These are phyloP conservation scores for Xylaria scruposa DNA, from an alignment of 495 filamentous ascomycete genomes.

Conservation along the genomic window DNA sequence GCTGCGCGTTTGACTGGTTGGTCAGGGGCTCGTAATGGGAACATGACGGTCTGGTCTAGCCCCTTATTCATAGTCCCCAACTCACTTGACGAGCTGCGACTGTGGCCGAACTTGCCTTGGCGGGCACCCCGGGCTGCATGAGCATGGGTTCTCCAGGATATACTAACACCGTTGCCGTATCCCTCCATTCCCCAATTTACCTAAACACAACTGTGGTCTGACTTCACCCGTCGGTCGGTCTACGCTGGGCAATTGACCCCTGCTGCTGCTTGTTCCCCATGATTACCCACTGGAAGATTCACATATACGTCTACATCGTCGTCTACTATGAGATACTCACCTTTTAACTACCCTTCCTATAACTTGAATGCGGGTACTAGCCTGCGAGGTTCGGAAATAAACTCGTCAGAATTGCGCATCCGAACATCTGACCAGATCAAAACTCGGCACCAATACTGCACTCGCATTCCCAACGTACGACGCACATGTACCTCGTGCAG, in stretches of 20 bases:
- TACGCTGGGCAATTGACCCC: constrained; percentile 1
- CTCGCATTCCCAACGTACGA: constrained; percentile 11
- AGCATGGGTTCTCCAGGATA: constrained; percentile 24
- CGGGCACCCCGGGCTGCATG: constrained; percentile 9
- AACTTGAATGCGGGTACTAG: constrained; percentile 6
- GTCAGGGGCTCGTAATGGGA: constrained; percentile 13
- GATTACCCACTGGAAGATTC: constrained; percentile 1
- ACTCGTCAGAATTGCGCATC: neutral
- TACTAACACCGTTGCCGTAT: neutral
- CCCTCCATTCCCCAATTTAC: constrained; percentile 4
- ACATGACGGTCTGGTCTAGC: constrained; percentile 3
- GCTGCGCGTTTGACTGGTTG: constrained; percentile 19
- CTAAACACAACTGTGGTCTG: constrained; percentile 23
- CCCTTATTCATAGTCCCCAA: constrained; percentile 9
- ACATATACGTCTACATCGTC: neutral
- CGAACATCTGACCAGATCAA: constrained; percentile 6
- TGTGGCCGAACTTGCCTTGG: neutral
- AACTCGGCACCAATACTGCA: constrained; percentile 2
- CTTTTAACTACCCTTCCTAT: neutral
- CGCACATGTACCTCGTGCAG: constrained; percentile 12
- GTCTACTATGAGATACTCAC: constrained; percentile 7
- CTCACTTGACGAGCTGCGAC: constrained; percentile 9
- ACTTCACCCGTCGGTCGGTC: constrained; percentile 5
- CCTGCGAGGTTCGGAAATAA: constrained; percentile 6
- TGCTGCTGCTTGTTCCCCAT: neutral